These are phyloP conservation scores for Venturia carpophila DNA, from an alignment of 2,329 filamentous ascomycete species.

Conservation along the genomic window DNA sequence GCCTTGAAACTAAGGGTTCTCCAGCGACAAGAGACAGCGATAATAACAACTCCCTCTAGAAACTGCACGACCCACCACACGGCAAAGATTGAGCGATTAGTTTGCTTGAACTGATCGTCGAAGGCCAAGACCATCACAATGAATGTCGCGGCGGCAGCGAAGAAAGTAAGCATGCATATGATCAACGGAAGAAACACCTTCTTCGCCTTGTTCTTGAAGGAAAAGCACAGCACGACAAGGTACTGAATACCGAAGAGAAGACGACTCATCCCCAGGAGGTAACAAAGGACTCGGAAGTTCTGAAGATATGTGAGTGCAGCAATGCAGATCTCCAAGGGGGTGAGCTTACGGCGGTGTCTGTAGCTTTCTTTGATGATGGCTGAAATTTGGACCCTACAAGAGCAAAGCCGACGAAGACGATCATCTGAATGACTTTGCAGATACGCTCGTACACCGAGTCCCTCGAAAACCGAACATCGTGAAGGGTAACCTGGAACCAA, in stretches of 20 bases:
- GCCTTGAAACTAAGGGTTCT: constrained; percentile 52
- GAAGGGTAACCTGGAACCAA: constrained; percentile 34
- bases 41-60: constrained; percentile 45
- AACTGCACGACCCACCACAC: constrained; percentile 39
- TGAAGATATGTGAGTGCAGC: neutral
- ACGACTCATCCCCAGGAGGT: neutral
- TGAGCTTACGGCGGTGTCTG: neutral
- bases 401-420: constrained; percentile 32
- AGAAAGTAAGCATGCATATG: constrained; percentile 1
- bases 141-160: neutral
- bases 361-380: constrained; percentile 20
- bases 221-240: neutral
- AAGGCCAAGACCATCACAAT: constrained; percentile 5
- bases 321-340: neutral
- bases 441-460: constrained; percentile 32
- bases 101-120: neutral
- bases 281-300: constrained; percentile 16
- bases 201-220: neutral
- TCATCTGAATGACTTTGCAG: constrained; percentile 33
- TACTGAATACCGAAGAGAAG: constrained; percentile 12
- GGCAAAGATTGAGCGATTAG: constrained; percentile 24
- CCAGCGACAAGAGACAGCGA: constrained; percentile 48
- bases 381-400: constrained; percentile 32
- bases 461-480: constrained; percentile 34
- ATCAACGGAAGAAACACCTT: neutral